Evolutionary conservation across 129 eudicot genomes (phyloP).

Genomic region (Helichrysum umbraculigerum): DNA sequence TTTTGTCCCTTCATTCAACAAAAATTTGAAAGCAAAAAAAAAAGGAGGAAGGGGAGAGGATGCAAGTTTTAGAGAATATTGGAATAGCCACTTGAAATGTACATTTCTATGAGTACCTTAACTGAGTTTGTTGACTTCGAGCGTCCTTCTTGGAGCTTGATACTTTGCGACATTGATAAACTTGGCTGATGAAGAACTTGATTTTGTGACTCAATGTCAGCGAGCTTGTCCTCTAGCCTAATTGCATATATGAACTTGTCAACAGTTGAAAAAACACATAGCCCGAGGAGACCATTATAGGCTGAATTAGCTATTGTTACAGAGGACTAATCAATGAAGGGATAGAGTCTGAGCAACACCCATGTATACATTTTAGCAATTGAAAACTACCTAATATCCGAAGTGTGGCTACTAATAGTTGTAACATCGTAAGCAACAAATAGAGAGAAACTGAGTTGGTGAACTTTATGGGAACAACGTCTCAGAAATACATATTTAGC

Average conservation of each 20-base stretch:
- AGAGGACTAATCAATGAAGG: not conserved
- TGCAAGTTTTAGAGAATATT: not conserved
- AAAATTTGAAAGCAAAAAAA: too few species aligned
- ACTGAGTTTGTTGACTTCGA: conserved; percentile 80
- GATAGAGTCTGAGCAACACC: not conserved
- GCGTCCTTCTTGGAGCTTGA: conserved; percentile 54
- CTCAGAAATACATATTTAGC: not conserved
- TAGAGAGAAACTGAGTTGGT: not conserved
- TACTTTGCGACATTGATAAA: conserved; percentile 61
- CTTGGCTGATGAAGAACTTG: conserved; percentile 84
- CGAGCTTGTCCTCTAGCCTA: conserved; percentile 81
- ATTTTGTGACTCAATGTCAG: conserved; percentile 79
- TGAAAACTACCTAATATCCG: not conserved
- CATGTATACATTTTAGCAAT: not conserved
- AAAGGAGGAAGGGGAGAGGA: not conserved
- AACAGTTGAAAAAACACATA: not conserved
- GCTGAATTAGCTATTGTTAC: not conserved
- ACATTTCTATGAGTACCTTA: conserved; percentile 50
- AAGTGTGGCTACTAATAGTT: not conserved
- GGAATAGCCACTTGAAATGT: conserved; percentile 14
- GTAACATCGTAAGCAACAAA: not conserved
- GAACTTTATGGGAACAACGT: not conserved
- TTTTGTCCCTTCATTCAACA: conserved; percentile 38
- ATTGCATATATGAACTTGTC: conserved; percentile 20
- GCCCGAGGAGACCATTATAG: not conserved